phyloP scores from a whole-genome alignment of 106 monocot species.

The Dendrobium chrysotoxum region DNA sequence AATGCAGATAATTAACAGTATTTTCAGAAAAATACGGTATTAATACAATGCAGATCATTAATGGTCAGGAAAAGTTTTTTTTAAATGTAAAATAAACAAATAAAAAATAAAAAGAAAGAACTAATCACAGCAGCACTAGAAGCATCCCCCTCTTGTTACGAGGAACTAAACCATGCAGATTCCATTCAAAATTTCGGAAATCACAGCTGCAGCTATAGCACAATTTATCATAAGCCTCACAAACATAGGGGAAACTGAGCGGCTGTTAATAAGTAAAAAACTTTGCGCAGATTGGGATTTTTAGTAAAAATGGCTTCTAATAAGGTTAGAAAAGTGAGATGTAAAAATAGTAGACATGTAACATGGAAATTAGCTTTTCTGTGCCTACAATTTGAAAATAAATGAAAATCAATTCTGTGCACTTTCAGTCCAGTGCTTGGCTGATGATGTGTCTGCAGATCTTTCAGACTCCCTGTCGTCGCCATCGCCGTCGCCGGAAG shows the following conservation, averaged over 20 bases:
- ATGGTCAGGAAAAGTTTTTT: too few relatives aligned
- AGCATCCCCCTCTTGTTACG: too few relatives aligned
- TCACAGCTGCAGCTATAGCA: not conserved
- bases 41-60: too few relatives aligned
- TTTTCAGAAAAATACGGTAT: too few relatives aligned
- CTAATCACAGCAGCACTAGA: too few relatives aligned
- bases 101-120: too few relatives aligned
- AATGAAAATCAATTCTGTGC: not conserved
- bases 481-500: not conserved
- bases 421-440: not conserved
- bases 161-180: too few relatives aligned
- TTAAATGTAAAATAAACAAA: too few relatives aligned
- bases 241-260: not conserved
- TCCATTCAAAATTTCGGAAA: too few relatives aligned
- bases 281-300: not conserved
- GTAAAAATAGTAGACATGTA: not conserved
- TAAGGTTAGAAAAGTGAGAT: not conserved
- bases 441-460: not conserved
- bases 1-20: too few relatives aligned
- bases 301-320: too few relatives aligned
- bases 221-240: not conserved
- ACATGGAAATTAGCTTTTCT: not conserved
- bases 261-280: not conserved
- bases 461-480: not conserved
- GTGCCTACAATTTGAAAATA: not conserved